These are phyloP conservation scores for Suaeda aralocaspica DNA, from an alignment of 148 eudicot genomes.

Conservation along the genomic window DNA sequence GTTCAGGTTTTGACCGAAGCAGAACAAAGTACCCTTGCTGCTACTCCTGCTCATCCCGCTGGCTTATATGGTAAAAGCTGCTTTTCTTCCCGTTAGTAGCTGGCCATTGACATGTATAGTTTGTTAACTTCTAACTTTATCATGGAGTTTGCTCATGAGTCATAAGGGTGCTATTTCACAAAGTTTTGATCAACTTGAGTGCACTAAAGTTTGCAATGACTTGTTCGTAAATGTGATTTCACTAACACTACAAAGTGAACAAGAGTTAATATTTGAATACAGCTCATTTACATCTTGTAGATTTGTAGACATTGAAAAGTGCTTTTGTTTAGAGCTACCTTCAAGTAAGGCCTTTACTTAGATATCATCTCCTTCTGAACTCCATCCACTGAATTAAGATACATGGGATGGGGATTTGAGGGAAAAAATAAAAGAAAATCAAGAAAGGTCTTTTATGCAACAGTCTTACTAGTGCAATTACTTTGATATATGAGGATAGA, in stretches of 20 bases:
- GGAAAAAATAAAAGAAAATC: neutral
- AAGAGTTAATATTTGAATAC: neutral
- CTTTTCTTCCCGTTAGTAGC: conserved; percentile 3
- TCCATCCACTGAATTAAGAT: neutral
- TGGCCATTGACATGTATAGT: neutral
- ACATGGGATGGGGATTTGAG: neutral
- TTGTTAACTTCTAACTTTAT: neutral
- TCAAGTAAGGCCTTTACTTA: neutral
- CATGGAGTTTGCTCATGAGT: neutral
- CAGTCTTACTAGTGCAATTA: neutral
- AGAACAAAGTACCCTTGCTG: conserved; percentile 72
- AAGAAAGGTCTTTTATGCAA: neutral
- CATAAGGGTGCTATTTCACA: neutral
- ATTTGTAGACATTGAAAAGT: neutral
- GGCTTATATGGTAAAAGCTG: conserved; percentile 65
- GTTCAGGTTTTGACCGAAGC: conserved; percentile 70
- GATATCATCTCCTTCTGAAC: neutral
- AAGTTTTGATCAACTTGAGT: neutral
- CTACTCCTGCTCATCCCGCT: conserved; percentile 92
- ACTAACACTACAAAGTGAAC: neutral
- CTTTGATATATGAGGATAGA: neutral
- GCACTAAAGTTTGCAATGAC: neutral
- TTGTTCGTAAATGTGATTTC: neutral
- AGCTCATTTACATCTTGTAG: neutral
- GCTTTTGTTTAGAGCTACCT: neutral